Base-by-base conservation (phyloP, 495 filamentous ascomycete species). In the Xylaria castorea region DNA sequence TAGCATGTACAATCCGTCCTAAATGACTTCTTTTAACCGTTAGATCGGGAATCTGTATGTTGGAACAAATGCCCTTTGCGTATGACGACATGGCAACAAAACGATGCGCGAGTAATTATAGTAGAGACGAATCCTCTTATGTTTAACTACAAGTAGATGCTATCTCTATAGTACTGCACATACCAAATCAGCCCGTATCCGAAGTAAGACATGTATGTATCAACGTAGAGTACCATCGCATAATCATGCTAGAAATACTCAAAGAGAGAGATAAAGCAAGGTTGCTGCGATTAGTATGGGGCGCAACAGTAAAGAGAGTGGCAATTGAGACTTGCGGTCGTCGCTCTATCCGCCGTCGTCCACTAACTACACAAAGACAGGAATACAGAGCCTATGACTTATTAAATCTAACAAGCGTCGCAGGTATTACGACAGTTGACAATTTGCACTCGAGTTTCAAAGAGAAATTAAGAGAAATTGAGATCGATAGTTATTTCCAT, bases 51-150 rank as follows among this genome's bases (percentile, higher is more conserved):
- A 55, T 55, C 25, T 3, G 12, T 30, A 55, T 25, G 25, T 27
- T 32, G 5, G 16, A 7, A 18, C 5, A 32, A 30, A 18, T 18
- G 27, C 27, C 27, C 53, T 57, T n/a, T 32, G 53, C 11, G 16
- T 32, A 57, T 57, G 53, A 57, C 53, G 53, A 57, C 53, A 57
- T 57, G 25, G 51, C 25, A 55, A 55, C 2, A 25, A 14, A 55
- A 32, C 27, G 25, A 57, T 32, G 27, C 14, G 14, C n/a, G 5
- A 32, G 53, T 30, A 57, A 30, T 12, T 32, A 53, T 3, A 14
- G 7, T 25, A 22, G n/a, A n/a, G 51, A 16, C 14, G 22, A 57
- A 18, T 32, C 5, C 14, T 12, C 14, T 32, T 57, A 32, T 27
- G 1, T 32, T 11, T 7, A 8, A 16, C 12, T 7, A 11, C 18